Conservation (phyloP, 176 grass and related monocot species). For the Carex pumila region DNA sequence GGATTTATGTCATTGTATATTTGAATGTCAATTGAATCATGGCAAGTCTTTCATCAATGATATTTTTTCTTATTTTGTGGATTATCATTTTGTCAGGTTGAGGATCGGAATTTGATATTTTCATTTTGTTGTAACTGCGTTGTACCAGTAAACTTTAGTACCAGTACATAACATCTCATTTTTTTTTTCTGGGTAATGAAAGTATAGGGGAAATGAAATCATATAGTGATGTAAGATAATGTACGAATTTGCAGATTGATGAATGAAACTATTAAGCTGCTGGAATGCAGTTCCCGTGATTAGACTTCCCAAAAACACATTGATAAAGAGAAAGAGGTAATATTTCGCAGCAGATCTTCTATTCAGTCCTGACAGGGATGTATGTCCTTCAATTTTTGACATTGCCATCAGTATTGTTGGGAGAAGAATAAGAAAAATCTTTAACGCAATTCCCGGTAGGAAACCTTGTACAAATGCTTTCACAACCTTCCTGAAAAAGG, state of each 20-base stretch:
- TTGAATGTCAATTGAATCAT: neutral
- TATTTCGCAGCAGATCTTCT: constrained; percentile 80
- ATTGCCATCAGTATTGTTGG: constrained; percentile 89
- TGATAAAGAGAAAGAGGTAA: constrained; percentile 79
- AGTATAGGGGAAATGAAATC: neutral
- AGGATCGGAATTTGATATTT: neutral
- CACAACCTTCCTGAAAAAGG: constrained; percentile 62
- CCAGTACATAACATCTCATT: neutral
- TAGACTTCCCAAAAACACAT: constrained; percentile 89
- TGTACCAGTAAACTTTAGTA: neutral
- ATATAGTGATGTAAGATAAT: constrained; percentile 4
- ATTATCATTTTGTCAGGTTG: neutral
- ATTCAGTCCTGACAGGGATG: constrained; percentile 64
- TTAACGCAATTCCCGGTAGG: constrained; percentile 79
- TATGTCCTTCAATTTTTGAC: constrained; percentile 86
- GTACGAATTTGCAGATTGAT: constrained; percentile 73
- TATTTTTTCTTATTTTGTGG: neutral
- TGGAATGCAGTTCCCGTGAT: constrained; percentile 95
- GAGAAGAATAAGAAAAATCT: constrained; percentile 80
- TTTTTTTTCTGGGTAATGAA: neutral
- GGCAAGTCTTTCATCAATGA: neutral
- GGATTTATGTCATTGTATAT: neutral
- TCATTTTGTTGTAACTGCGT: neutral
- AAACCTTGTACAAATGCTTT: constrained; percentile 87
- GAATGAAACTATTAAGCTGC: constrained; percentile 80